Conservation (phyloP, 306 rosid species). For the Cercis canadensis region DNA sequence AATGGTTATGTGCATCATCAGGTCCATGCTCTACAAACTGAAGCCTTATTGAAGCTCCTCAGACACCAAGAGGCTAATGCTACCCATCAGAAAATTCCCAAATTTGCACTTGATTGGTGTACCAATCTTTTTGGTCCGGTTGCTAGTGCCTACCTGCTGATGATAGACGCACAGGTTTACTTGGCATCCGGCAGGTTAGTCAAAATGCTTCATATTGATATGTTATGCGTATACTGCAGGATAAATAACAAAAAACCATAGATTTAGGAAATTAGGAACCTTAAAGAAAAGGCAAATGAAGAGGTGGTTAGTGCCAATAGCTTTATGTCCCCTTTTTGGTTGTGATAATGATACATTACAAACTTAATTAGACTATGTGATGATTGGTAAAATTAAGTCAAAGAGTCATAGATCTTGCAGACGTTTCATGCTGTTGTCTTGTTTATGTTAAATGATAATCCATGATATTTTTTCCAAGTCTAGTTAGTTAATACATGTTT, state of each 20-base stretch:
- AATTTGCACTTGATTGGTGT: constrained; percentile 55
- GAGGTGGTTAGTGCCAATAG: no score
- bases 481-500: not conserved
- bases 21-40: constrained; percentile 86
- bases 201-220: constrained; percentile 20
- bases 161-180: constrained; percentile 71
- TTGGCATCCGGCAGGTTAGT: constrained; percentile 88
- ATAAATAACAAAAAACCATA: no score
- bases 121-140: constrained; percentile 63
- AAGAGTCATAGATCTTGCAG: no score
- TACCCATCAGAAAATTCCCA: constrained; percentile 63
- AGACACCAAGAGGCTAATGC: constrained; percentile 81
- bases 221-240: no score
- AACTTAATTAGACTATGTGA: no score
- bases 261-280: no score
- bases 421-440: no score
- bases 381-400: no score
- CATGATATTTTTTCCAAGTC: not conserved
- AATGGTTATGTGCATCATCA: constrained; percentile 41
- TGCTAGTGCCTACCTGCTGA: constrained; percentile 56
- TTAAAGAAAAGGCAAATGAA: no score
- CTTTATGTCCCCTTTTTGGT: no score
- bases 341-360: no score
- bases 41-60: constrained; percentile 74
- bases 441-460: no score